These are phyloP conservation scores for Chlamydomonas reinhardtii DNA, from an alignment of 163 green algal species.

Conservation along the genomic window DNA sequence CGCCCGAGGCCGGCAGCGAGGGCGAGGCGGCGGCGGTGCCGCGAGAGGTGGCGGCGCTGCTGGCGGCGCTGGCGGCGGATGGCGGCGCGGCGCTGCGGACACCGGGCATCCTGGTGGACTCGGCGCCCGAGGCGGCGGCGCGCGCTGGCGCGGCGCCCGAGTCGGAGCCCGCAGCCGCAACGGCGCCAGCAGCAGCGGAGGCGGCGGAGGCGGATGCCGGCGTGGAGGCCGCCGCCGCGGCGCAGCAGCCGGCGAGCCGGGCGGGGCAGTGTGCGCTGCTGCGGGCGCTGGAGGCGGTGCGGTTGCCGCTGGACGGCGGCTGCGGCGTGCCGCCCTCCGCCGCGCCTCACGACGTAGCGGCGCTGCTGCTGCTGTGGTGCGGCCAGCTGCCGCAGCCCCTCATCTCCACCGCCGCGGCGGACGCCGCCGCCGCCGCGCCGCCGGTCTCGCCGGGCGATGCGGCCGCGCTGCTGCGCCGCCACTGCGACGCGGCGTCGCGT, in stretches of 20 bases:
- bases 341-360: constrained; percentile 24
- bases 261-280: constrained; percentile 34
- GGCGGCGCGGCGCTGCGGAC: constrained; percentile 27
- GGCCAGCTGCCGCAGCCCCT: constrained; percentile 46
- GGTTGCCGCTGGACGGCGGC: constrained; percentile 37
- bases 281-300: constrained; percentile 13
- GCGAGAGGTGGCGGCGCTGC: constrained; percentile 7
- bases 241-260: constrained; percentile 6
- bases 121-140: not conserved
- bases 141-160: not conserved
- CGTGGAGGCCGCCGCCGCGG: not conserved
- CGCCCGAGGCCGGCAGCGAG: not conserved
- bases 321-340: not conserved
- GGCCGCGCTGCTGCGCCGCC: constrained; percentile 12
- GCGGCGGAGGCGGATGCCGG: not conserved
- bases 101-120: constrained; percentile 50
- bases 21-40: not conserved
- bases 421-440: constrained; percentile 27
- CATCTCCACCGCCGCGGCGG: constrained; percentile 21
- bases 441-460: constrained; percentile 8
- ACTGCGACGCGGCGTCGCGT: not conserved
- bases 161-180: not conserved
- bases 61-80: constrained; percentile 3
- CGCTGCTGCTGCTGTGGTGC: constrained; percentile 52
- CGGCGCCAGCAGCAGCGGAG: too few species aligned